Evolutionary conservation across 192 early-diverging fungal species (phyloP).

Genomic region (Allomyces macrogynus): DNA sequence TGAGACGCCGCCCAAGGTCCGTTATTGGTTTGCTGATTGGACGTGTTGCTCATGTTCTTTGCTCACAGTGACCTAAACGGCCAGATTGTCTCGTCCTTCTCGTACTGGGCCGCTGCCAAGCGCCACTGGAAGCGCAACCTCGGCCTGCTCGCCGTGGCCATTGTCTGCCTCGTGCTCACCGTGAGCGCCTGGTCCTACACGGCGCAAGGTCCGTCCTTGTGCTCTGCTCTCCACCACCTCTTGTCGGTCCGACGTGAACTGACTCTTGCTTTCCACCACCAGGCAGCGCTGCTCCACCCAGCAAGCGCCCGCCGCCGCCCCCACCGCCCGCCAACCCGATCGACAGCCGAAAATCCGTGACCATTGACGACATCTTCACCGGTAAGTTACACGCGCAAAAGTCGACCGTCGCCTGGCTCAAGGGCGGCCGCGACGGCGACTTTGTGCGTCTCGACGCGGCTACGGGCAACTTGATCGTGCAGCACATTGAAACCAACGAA

Average conservation of each 20-base stretch:
- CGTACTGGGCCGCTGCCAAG: neutral
- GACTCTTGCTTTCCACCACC: neutral
- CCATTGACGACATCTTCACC: neutral
- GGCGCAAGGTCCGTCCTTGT: neutral
- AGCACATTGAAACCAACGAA: neutral
- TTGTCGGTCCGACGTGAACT: neutral
- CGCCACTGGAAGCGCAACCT: neutral
- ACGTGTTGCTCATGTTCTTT: neutral
- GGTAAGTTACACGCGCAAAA: neutral
- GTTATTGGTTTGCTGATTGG: neutral
- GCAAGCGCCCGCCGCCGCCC: neutral
- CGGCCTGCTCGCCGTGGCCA: neutral
- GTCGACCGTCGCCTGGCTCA: neutral
- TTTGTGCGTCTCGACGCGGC: neutral
- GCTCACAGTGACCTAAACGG: neutral
- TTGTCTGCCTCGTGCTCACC: neutral
- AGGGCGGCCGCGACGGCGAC: neutral
- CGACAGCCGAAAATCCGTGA: neutral
- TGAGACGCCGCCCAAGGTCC: neutral
- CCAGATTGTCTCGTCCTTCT: neutral
- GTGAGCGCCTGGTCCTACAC: neutral
- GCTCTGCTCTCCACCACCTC: neutral
- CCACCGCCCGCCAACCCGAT: neutral
- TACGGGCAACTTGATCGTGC: neutral
- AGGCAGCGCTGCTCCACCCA: neutral